These are phyloP conservation scores for Hypomyces rosellus DNA, from an alignment of 2,329 filamentous ascomycete genomes.

Conservation along the genomic window DNA sequence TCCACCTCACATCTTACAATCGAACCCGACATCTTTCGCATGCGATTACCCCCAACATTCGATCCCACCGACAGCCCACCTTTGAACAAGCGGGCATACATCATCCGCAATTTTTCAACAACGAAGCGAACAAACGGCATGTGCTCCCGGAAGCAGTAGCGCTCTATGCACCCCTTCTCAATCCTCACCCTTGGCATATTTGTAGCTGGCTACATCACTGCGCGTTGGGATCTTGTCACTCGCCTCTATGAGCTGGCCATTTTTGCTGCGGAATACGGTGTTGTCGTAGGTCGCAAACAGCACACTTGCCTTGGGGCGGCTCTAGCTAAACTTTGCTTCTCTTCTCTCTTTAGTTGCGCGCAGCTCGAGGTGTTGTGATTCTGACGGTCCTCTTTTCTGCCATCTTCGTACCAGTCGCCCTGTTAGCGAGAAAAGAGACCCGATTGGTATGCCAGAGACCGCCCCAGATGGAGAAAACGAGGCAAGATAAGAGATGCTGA, in stretches of 20 bases:
- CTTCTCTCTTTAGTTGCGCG: constrained; percentile 61
- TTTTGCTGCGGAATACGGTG: constrained; percentile 98
- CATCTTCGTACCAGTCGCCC: constrained; percentile 76
- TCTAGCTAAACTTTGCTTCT: background rate
- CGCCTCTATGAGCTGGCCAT: constrained; percentile 93
- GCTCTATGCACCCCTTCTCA: constrained; percentile 95
- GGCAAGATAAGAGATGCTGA: background rate
- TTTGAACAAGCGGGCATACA: background rate
- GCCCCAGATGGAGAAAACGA: background rate
- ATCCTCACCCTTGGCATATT: constrained; percentile 95
- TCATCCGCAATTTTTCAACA: too few species aligned
- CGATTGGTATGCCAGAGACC: constrained; percentile 55
- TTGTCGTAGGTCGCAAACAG: constrained; percentile 61
- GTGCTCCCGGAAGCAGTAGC: constrained; percentile 35
- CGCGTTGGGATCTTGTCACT: constrained; percentile 96
- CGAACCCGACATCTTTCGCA: too few species aligned
- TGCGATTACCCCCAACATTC: too few species aligned
- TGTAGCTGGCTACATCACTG: constrained; percentile 98
- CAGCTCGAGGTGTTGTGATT: constrained; percentile 75
- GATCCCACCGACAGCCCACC: too few species aligned
- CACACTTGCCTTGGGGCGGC: background rate
- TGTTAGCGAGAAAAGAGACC: constrained; percentile 74
- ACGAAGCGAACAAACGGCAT: constrained; percentile 29
- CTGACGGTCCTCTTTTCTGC: constrained; percentile 80
- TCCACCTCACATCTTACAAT: too few species aligned